A percentile compares a stretch with the other conserved stretches of the same genome.
phyloP scores from a whole-genome alignment of 176 grass and related monocot genomes.

The Carex parvula region DNA sequence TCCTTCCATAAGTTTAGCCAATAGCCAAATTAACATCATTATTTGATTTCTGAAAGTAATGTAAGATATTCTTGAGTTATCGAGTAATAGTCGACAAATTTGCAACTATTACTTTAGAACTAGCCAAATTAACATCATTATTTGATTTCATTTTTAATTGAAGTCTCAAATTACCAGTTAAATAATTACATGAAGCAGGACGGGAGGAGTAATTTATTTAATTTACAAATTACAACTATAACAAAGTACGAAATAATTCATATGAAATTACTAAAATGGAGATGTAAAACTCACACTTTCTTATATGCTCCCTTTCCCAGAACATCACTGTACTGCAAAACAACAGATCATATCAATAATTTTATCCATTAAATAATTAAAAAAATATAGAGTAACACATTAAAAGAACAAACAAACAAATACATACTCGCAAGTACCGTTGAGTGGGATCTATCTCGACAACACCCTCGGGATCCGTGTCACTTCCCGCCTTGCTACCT shows the following conservation, averaged over 20 bases:
- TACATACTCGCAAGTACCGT: not conserved
- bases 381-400: not conserved
- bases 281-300: constrained; percentile 43
- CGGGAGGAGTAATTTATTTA: not conserved
- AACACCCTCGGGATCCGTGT: not conserved
- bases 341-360: not conserved
- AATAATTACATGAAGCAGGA: too few relatives aligned
- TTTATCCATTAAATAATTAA: not conserved
- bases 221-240: not conserved
- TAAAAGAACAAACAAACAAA: not conserved
- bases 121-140: not conserved
- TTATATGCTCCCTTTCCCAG: constrained; percentile 76
- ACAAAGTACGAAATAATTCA: not conserved
- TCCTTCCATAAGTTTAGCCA: not conserved
- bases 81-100: not conserved
- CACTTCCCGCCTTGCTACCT: not conserved
- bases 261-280: not conserved
- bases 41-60: not conserved
- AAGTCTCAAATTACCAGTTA: not conserved
- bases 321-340: constrained; percentile 54
- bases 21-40: not conserved
- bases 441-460: constrained; percentile 7
- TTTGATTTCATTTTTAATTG: not conserved
- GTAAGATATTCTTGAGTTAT: not conserved
- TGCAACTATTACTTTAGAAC: not conserved